These are phyloP conservation scores for Begonia masoniana DNA, from an alignment of 306 rosid species.

Conservation along the genomic window DNA sequence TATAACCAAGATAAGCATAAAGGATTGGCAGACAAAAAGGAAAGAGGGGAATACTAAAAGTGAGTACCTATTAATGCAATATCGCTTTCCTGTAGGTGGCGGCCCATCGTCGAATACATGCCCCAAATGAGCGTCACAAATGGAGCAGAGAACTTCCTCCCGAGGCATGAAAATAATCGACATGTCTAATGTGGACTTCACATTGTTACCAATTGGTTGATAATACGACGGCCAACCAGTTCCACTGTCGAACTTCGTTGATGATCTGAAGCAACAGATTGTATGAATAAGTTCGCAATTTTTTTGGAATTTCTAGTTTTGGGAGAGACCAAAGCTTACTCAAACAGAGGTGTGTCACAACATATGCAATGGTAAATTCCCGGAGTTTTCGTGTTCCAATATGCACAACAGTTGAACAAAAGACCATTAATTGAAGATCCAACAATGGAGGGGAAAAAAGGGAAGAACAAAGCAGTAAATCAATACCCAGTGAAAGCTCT, in stretches of 20 bases:
- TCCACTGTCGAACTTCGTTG: slow-evolving; percentile 83
- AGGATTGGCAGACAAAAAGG: background rate
- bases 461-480: background rate
- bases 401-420: slow-evolving; percentile 36
- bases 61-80: slow-evolving; percentile 71
- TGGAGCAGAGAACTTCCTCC: slow-evolving; percentile 71
- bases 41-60: background rate
- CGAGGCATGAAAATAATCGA: slow-evolving; percentile 94
- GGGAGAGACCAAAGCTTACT: slow-evolving; percentile 29
- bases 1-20: background rate
- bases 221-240: slow-evolving; percentile 99
- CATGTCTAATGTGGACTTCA: slow-evolving; percentile 63
- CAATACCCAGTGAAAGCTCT: slow-evolving; percentile 87
- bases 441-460: background rate
- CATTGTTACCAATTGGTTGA: slow-evolving; percentile 65
- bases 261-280: slow-evolving; percentile 48
- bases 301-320: too few species aligned
- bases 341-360: slow-evolving; percentile 77
- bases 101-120: slow-evolving; percentile 97
- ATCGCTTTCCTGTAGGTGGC: slow-evolving; percentile 81
- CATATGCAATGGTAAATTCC: slow-evolving; percentile 83
- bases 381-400: slow-evolving; percentile 74
- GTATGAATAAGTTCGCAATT: background rate
- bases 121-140: slow-evolving; percentile 91
- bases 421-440: background rate